Conservation (phyloP, 2,329 filamentous ascomycete genomes). For the Diaporthe nobilis region DNA sequence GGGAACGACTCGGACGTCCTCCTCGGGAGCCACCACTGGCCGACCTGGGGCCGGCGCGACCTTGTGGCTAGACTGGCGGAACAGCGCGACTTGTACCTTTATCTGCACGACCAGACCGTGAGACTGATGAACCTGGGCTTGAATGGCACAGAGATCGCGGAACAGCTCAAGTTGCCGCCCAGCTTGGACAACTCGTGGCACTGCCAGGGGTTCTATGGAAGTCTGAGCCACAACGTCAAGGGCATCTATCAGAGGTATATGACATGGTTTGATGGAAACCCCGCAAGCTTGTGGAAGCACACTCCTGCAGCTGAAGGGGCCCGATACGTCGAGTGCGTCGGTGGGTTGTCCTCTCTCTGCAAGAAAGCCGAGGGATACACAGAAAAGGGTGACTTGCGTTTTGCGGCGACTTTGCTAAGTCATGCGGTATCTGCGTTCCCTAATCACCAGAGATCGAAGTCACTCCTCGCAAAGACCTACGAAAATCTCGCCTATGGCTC, state of each 20-base stretch:
- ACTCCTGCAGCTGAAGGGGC: slow-evolving; percentile 51
- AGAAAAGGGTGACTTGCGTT: slow-evolving; percentile 52
- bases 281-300: slow-evolving; percentile 52
- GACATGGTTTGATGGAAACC: slow-evolving; percentile 50
- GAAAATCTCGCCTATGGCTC: slow-evolving; percentile 53
- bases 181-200: slow-evolving; percentile 50
- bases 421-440: slow-evolving; percentile 53
- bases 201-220: slow-evolving; percentile 54
- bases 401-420: slow-evolving; percentile 55
- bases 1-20: slow-evolving; percentile 51
- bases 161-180: slow-evolving; percentile 52
- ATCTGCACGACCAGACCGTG: slow-evolving; percentile 57
- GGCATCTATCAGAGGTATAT: slow-evolving; percentile 53
- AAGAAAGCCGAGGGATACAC: slow-evolving; percentile 49
- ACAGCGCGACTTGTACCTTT: slow-evolving; percentile 58
- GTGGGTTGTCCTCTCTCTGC: slow-evolving; percentile 51
- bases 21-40: slow-evolving; percentile 58
- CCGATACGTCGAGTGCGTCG: slow-evolving; percentile 55
- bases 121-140: slow-evolving; percentile 55
- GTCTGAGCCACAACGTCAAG: slow-evolving; percentile 56
- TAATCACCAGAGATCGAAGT: slow-evolving; percentile 41
- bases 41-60: slow-evolving; percentile 54
- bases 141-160: slow-evolving; percentile 57
- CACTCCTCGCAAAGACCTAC: slow-evolving; percentile 50
- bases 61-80: slow-evolving; percentile 48